A percentile compares a stretch with the other conserved stretches of the same genome.
phyloP scores from a whole-genome alignment of 257 asterid genomes.

The Solanum corneliomulleri region DNA sequence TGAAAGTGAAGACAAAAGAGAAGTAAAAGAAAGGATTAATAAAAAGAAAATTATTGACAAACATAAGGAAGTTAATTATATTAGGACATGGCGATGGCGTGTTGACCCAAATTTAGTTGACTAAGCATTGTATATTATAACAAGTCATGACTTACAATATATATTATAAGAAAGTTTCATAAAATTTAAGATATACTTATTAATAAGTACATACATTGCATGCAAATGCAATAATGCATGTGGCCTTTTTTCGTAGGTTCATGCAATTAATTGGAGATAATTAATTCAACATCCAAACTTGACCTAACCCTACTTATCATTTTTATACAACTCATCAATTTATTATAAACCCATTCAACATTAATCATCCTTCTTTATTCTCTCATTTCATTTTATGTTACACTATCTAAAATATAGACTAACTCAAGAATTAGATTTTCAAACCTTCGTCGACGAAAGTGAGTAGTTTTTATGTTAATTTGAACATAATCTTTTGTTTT shows the following conservation, averaged over 20 bases:
- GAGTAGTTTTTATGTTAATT: too few species aligned
- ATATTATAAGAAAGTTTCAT: not conserved
- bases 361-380: not conserved
- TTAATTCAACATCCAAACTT: not conserved
- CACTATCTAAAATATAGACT: rapidly evolving
- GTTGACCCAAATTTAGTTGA: not conserved
- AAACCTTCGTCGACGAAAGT: too few species aligned
- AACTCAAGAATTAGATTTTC: too few species aligned
- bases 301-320: not conserved
- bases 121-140: not conserved
- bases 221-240: not conserved
- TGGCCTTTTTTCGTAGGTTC: not conserved
- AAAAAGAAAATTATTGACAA: not conserved
- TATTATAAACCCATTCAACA: not conserved
- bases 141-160: not conserved
- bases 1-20: not conserved
- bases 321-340: not conserved
- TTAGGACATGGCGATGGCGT: not conserved
- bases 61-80: too few species aligned
- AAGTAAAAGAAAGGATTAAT: not conserved
- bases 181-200: not conserved
- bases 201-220: not conserved
- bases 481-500: too few species aligned
- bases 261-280: not conserved
- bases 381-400: not conserved